A percentile compares a stretch with the other conserved stretches of the same genome.
These are phyloP conservation scores for Phytophthora pinifolia DNA, from an alignment of 352 stramenopile species.

Conservation along the genomic window DNA sequence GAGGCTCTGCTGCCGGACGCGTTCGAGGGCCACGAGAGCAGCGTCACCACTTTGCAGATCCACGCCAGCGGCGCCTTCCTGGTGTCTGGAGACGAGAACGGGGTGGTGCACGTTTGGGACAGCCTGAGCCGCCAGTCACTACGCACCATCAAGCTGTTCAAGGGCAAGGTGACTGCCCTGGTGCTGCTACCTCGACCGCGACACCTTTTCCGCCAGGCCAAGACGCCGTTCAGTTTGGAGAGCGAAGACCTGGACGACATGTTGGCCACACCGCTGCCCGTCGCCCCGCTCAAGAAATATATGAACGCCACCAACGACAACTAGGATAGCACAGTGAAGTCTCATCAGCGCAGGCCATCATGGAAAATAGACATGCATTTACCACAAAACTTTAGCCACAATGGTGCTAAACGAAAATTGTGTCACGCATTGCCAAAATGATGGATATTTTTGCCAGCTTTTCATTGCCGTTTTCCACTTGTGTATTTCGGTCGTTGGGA, in stretches of 20 bases:
- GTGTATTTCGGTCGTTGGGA: constrained; percentile 33
- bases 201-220: constrained; percentile 67
- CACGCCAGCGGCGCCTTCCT: constrained; percentile 60
- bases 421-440: too few relatives aligned
- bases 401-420: too few relatives aligned
- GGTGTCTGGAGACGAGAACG: constrained; percentile 60
- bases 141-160: constrained; percentile 66
- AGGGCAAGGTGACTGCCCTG: constrained; percentile 57
- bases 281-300: constrained; percentile 80
- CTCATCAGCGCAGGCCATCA: constrained; percentile 12
- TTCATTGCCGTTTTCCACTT: too few relatives aligned
- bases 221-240: constrained; percentile 29
- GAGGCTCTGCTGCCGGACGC: constrained; percentile 50
- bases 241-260: constrained; percentile 35
- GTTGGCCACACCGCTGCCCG: constrained; percentile 42
- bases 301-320: constrained; percentile 45
- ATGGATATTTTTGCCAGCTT: too few relatives aligned
- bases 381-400: neutral
- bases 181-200: constrained; percentile 47
- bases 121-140: constrained; percentile 64
- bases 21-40: constrained; percentile 69
- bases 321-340: constrained; percentile 15
- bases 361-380: constrained; percentile 31
- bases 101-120: constrained; percentile 69
- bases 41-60: constrained; percentile 56